Percentiles rank a stretch among this genome's conserved stretches.
Evolutionary conservation across 1,284 basidiomycete species (phyloP).

Genomic region (Pyrrhoderma lamaoense): DNA sequence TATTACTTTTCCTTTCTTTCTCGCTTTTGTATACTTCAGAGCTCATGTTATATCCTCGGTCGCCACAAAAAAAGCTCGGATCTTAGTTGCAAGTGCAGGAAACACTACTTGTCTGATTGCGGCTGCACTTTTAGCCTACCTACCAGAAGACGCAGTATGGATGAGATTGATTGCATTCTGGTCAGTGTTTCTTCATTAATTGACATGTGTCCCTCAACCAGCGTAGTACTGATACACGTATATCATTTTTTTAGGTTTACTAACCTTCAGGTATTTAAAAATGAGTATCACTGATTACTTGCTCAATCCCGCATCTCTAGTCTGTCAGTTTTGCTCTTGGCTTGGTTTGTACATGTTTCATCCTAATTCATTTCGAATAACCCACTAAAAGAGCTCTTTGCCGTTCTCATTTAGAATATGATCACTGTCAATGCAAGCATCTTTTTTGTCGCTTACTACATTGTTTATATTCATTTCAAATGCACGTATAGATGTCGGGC

Average conservation of each 20-base stretch:
- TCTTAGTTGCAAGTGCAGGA: conserved; percentile 10
- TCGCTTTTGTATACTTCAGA: not conserved
- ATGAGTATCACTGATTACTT: not conserved
- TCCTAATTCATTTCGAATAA: no score
- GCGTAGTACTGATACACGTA: not conserved
- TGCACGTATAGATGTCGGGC: conserved; percentile 11
- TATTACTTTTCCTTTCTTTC: not conserved
- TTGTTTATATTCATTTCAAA: not conserved
- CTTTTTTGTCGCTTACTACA: not conserved
- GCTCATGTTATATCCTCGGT: not conserved
- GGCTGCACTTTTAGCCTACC: conserved; percentile 9
- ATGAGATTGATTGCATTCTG: conserved; percentile 13
- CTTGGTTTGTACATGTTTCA: conserved; percentile 11
- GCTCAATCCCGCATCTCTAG: not conserved
- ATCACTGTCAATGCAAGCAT: conserved; percentile 11
- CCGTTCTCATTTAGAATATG: conserved; percentile 11
- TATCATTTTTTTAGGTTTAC: no score
- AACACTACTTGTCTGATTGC: conserved; percentile 12
- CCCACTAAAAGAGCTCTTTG: no score
- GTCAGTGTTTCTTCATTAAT: not conserved
- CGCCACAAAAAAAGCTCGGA: conserved; percentile 5
- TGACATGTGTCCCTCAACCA: not conserved
- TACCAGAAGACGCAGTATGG: conserved; percentile 9
- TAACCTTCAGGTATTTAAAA: conserved; percentile 5
- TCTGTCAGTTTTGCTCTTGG: conserved; percentile 15